Evolutionary conservation across 129 eudicot species (phyloP), one percentile per base, ranked within the genome.

Genomic region (Tanacetum coccineum): DNA sequence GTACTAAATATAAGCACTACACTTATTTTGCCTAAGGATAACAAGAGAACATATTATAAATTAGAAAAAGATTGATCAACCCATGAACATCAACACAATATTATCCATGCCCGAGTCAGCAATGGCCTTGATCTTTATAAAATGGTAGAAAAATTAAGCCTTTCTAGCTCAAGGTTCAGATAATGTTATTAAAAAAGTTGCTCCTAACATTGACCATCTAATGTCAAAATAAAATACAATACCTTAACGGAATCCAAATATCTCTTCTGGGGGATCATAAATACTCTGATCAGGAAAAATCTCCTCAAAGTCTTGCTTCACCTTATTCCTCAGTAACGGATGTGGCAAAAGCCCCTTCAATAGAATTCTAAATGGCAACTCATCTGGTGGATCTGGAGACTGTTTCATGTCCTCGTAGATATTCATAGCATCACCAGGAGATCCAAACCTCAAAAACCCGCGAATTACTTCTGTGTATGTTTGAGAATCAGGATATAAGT

Each of bases 391-490:
- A 25, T 87, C 96, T 22, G 96, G 96, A 70, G 91, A 87, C 70
- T 85, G 84, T 64, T 88, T 83, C 98, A 92, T 88, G 75, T 88
- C 98, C 71, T 92, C 98, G 13, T 75, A 92, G 11, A 92, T 79
- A 76, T 92, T 92, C 98, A 92, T 92, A 42, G 98, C 98, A 64
- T 88, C 95, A 55, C 84, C 87, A 54, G 96, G 98, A 50, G 96
- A 88, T 56, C 98, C 98, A 69, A 80, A 71, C 14, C 81, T 80
- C 74, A 92, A 74, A 79, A 92, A 92, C 40, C 96, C 96, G 39
- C 96, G 80, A 67, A 92, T 92, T 9, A 92, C 84, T 82, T 85
- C 98, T 1, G 91, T 83, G 72, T 88, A 92, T 17, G 98, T 85
- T 75, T 88, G 95, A 55, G 82, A 83, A 79, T 92, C 96, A 11